These are phyloP conservation scores for Cyclotella choctawhatcheeana DNA, from an alignment of 108 stramenopile species.

Conservation along the genomic window DNA sequence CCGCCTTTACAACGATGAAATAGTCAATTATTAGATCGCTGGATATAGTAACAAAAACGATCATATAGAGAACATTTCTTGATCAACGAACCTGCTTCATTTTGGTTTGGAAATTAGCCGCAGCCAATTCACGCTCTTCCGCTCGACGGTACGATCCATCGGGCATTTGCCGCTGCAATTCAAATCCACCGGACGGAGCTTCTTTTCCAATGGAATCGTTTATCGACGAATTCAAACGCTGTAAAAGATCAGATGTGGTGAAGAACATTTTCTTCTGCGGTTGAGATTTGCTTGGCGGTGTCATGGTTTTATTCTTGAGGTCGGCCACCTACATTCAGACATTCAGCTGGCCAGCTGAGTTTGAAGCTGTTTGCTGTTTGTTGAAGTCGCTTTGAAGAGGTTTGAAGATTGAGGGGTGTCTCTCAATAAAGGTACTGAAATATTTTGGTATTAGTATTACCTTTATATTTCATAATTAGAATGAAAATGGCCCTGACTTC, in stretches of 20 bases:
- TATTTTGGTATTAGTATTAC: no score
- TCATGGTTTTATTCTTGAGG: no score
- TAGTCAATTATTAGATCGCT: not conserved
- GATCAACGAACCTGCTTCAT: slow-evolving; percentile 57
- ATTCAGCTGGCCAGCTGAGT: no score
- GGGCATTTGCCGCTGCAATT: slow-evolving; percentile 74
- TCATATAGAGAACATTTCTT: not conserved
- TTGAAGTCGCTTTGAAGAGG: no score
- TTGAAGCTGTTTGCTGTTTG: no score
- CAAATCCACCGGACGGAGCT: slow-evolving; percentile 59
- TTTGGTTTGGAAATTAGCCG: slow-evolving; percentile 76
- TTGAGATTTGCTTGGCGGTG: no score
- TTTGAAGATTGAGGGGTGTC: no score
- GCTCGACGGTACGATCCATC: slow-evolving; percentile 78
- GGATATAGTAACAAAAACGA: not conserved
- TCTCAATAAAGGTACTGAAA: no score
- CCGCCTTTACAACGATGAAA: slow-evolving; percentile 14
- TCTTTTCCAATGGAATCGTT: slow-evolving; percentile 9
- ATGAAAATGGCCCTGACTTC: no score
- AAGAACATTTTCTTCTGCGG: slow-evolving; percentile 56
- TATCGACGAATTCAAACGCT: slow-evolving; percentile 50
- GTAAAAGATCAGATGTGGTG: slow-evolving; percentile 55
- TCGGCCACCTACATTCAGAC: no score
- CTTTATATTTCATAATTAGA: no score
- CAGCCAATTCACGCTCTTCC: slow-evolving; percentile 58